A percentile compares a stretch with the other conserved stretches of the same genome.
These are phyloP conservation scores for Lepidium africanum DNA, from an alignment of 345 rosid genomes.

Conservation along the genomic window DNA sequence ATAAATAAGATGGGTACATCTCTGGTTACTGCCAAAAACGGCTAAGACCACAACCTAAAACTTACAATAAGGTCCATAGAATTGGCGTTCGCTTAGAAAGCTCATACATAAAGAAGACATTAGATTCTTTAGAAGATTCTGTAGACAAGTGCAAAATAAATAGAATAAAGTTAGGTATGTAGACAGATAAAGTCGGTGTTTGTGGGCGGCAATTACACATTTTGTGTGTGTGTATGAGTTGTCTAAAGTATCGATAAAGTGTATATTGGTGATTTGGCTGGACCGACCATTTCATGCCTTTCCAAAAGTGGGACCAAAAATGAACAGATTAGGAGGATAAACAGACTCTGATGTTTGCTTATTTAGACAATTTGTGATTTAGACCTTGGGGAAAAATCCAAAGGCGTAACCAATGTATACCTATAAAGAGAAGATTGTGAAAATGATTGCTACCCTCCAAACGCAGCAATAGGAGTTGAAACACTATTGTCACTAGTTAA, in stretches of 20 bases:
- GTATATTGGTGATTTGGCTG: constrained; percentile 7
- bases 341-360: not conserved
- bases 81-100: not conserved
- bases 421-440: not conserved
- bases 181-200: constrained; percentile 5
- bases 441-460: not conserved
- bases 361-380: not conserved
- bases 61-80: not conserved
- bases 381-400: not conserved
- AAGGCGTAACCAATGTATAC: not conserved
- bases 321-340: not conserved
- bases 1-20: not conserved
- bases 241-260: constrained; percentile 4
- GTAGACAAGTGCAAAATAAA: not conserved
- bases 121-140: not conserved
- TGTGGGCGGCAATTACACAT: not conserved
- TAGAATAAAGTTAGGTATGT: not conserved
- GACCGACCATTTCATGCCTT: constrained; percentile 21
- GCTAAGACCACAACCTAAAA: not conserved
- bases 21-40: not conserved
- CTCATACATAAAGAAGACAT: not conserved
- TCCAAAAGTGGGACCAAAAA: constrained; percentile 3
- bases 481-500: no score
- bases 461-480: not conserved
- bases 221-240: constrained; percentile 19